Evolutionary conservation across 2,329 filamentous ascomycete genomes (phyloP).

Genomic region (Ascochyta rabiei): DNA sequence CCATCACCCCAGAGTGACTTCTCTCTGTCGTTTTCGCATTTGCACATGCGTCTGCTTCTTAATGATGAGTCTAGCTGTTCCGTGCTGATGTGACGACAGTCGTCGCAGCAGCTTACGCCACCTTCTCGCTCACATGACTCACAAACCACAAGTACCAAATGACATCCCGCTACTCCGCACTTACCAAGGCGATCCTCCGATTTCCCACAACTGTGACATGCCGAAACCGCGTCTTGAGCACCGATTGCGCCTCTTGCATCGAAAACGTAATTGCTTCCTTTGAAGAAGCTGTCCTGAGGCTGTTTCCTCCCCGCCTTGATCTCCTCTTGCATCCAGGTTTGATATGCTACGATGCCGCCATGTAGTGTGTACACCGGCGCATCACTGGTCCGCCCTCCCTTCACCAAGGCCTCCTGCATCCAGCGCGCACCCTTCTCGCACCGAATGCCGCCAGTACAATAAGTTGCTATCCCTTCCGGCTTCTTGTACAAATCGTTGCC

Average conservation of each 20-base stretch:
- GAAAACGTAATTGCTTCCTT: slow-evolving; percentile 33
- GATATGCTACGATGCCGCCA: slow-evolving; percentile 32
- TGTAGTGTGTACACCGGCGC: slow-evolving; percentile 26
- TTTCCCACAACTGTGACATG: slow-evolving; percentile 25
- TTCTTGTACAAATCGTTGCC: slow-evolving; percentile 19
- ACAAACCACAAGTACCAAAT: slow-evolving; percentile 31
- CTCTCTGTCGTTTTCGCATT: slow-evolving; percentile 28
- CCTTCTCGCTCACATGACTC: slow-evolving; percentile 18
- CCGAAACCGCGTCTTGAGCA: slow-evolving; percentile 17
- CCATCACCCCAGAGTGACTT: slow-evolving; percentile 24
- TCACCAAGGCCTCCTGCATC: slow-evolving; percentile 28
- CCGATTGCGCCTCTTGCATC: slow-evolving; percentile 31
- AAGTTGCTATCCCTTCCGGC: slow-evolving; percentile 24
- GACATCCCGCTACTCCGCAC: slow-evolving; percentile 22
- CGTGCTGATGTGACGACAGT: slow-evolving; percentile 14
- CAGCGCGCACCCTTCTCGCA: slow-evolving; percentile 36
- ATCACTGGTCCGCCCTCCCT: slow-evolving; percentile 1
- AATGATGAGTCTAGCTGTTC: background rate
- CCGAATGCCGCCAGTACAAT: slow-evolving; percentile 33
- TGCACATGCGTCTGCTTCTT: slow-evolving; percentile 20
- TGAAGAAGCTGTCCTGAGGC: slow-evolving; percentile 29
- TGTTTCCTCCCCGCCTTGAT: slow-evolving; percentile 22
- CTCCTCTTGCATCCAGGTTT: slow-evolving; percentile 30
- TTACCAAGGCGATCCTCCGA: slow-evolving; percentile 25
- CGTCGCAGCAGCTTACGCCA: slow-evolving; percentile 23